These are phyloP conservation scores for Anaeromyces robustus DNA, from an alignment of 192 early-diverging fungal genomes.

Conservation along the genomic window DNA sequence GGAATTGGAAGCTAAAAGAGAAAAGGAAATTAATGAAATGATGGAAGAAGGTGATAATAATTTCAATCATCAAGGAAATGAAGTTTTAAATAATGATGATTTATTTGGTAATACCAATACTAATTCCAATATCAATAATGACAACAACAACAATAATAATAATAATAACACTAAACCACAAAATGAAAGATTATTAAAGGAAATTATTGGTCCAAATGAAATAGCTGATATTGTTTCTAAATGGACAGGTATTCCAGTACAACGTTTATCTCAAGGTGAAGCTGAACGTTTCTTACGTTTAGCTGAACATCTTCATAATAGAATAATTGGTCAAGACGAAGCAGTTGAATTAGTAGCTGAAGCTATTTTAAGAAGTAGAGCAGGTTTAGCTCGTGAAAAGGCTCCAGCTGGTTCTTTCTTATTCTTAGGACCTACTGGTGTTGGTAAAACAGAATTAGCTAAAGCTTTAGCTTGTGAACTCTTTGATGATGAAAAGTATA, in stretches of 20 bases:
- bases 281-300: conserved; percentile 70
- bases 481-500: conserved; percentile 90
- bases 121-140: conserved; percentile 12
- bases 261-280: conserved; percentile 70
- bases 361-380: conserved; percentile 76
- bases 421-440: conserved; percentile 93
- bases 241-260: conserved; percentile 97
- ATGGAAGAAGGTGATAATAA: conserved; percentile 39
- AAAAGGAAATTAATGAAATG: neutral
- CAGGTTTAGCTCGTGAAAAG: conserved; percentile 64
- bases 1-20: conserved; percentile 50
- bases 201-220: conserved; percentile 78
- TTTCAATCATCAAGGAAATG: no score
- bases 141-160: neutral
- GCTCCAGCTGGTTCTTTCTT: conserved; percentile 84
- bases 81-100: no score
- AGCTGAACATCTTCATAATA: conserved; percentile 51
- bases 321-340: conserved; percentile 82
- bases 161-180: no score
- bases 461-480: conserved; percentile 51
- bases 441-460: conserved; percentile 66
- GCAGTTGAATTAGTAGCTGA: conserved; percentile 84
- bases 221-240: conserved; percentile 85
- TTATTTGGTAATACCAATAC: no score
- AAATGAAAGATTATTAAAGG: conserved; percentile 47